Base-by-base conservation (phyloP, 495 filamentous ascomycete genomes). In the Annulohypoxylon bovei region DNA sequence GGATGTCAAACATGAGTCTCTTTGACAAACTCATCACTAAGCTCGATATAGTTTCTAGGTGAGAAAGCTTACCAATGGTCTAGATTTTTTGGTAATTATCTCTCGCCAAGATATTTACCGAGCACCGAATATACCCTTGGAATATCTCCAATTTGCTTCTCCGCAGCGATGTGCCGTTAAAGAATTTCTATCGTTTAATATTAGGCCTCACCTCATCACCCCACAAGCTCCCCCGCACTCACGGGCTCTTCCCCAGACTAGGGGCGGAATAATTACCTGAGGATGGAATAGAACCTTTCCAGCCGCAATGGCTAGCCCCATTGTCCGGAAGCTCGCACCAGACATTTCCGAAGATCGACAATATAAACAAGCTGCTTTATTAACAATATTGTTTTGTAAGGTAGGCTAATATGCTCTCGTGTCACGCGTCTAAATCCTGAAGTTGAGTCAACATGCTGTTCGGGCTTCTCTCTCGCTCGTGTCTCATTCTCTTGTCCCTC, bases 211-310 rank as follows among this genome's bases (percentile, higher is more conserved):
- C 71, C 57, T 67, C 71, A 66, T 66, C 62, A 58, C 71, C 67
- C 71, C 71, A 66, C 62, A 70, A 57, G 49, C 62, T 70, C 66
- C 71, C 70, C 71, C 71, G 71, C 71, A 73, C 62, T 60, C 71
- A 40, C 56, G 14, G 54, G 33, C 44, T 42, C 33, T 40, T 46
- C 60, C 69, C 60, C 11, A 56, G 55, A 60, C 62, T 57, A 70
- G 61, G 35, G 66, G 58, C 66, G 71, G 71, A 70, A 67, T 50
- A 73, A 70, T 73, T 72, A 53, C 56, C 55, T 72, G 35, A 52
- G 66, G 44, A 62, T 60, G 52, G 58, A 42, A 35, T 39, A 54
- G 32, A 47, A 33, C 5, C 50, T 46, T 37, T 59, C 62, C 44
- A 61, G 39, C 37, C 39, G 46, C 25, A 42, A 57, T 66, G 42